Evolutionary conservation across 1,139 yeast species (phyloP).

Genomic region (Kodamaea derodonti): DNA sequence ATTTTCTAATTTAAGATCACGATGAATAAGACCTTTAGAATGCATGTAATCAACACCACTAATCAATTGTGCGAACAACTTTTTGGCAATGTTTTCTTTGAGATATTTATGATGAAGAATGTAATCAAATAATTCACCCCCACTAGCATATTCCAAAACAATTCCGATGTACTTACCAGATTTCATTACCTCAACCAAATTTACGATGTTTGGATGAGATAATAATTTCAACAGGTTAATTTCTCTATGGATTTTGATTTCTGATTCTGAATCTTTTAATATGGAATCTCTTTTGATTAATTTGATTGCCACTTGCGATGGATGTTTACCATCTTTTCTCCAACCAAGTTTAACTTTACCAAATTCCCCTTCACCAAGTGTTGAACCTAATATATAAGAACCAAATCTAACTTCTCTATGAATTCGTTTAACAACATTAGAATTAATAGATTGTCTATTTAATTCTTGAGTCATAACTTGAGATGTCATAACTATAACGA

Average conservation of each 20-base stretch:
- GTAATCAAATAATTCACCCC: conserved; percentile 95
- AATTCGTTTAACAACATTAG: conserved; percentile 18
- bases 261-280: conserved; percentile 78
- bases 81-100: conserved; percentile 81
- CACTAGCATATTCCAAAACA: conserved; percentile 92
- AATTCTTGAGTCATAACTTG: conserved; percentile 1
- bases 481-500: conserved; percentile 1
- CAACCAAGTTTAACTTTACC: conserved; percentile 98
- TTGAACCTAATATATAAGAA: conserved; percentile 82
- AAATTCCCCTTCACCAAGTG: conserved; percentile 97
- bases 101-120: conserved; percentile 82
- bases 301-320: conserved; percentile 91
- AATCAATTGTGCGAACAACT: conserved; percentile 86
- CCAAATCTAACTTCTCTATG: conserved; percentile 75
- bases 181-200: conserved; percentile 87
- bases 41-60: conserved; percentile 93
- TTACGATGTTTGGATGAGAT: conserved; percentile 90
- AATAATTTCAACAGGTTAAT: conserved; percentile 83
- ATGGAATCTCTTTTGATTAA: conserved; percentile 83
- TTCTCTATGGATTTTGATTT: conserved; percentile 86
- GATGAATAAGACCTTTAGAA: conserved; percentile 75
- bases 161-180: conserved; percentile 94
- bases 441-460: neutral
- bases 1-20: conserved; percentile 75
- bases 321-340: conserved; percentile 75